These are phyloP conservation scores for Pelagophyceae sp. DNA, from an alignment of 352 stramenopile species.

Conservation along the genomic window DNA sequence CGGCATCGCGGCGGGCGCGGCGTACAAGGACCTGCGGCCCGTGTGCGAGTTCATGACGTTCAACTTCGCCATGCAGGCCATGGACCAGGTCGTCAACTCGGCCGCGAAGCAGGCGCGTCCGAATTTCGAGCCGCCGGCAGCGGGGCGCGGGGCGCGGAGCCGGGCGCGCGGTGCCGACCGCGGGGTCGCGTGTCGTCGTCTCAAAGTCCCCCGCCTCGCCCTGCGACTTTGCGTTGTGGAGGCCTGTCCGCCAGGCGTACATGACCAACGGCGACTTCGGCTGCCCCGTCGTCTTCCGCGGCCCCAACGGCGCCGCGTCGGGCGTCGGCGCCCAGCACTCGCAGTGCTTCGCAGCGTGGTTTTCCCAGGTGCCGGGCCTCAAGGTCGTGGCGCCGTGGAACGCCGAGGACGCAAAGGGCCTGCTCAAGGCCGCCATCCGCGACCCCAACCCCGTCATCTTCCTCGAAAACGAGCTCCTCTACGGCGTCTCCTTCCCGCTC, in stretches of 20 bases:
- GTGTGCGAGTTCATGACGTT: slow-evolving; percentile 99
- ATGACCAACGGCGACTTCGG: slow-evolving; percentile 95
- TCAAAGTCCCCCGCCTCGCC: no score
- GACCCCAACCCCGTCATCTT: slow-evolving; percentile 98
- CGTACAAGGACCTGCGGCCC: slow-evolving; percentile 92
- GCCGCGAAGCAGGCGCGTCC: slow-evolving; percentile 99
- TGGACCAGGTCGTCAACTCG: slow-evolving; percentile 99
- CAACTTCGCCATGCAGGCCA: slow-evolving; percentile 99
- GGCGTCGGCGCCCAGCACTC: slow-evolving; percentile 97
- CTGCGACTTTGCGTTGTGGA: neutral
- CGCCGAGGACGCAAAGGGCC: slow-evolving; percentile 91
- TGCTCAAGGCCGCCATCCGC: slow-evolving; percentile 97
- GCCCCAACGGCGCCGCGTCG: slow-evolving; percentile 92
- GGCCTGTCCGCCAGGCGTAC: slow-evolving; percentile 69
- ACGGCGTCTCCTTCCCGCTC: slow-evolving; percentile 92
- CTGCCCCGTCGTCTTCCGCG: slow-evolving; percentile 98
- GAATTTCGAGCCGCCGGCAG: neutral
- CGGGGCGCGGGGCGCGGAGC: no score
- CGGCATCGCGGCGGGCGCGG: slow-evolving; percentile 79
- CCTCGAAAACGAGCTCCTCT: slow-evolving; percentile 98
- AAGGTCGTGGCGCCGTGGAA: slow-evolving; percentile 96
- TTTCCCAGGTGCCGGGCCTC: slow-evolving; percentile 87
- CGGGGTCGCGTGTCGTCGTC: no score
- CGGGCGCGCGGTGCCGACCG: no score
- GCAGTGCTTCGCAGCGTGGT: slow-evolving; percentile 98